Evolutionary conservation across 2,329 filamentous ascomycete genomes (phyloP), one percentile per base, ranked within the genome.

Genomic region (Blastomyces silverae): DNA sequence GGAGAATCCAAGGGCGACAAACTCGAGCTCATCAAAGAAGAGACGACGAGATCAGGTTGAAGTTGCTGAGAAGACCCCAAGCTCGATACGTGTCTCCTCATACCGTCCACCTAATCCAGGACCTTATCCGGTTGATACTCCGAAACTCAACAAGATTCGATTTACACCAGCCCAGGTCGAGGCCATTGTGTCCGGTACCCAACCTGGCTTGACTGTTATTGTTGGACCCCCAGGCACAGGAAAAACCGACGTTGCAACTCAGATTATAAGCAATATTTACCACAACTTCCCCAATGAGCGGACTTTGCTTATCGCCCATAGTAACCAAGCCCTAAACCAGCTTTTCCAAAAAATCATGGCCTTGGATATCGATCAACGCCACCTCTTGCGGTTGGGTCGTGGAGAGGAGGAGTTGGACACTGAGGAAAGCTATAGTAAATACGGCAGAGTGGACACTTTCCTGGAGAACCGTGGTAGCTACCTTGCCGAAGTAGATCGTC

Each of bases 191-290:
- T 97, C 93, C 52, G 94, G 94, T 25, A 92, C 91, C 7, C 95
- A 99, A 72, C 93, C 94, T 46, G 94, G 95, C 25, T 82, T 99
- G 62, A 97, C 93, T 0, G 85, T 99, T 59, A 89, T 99, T 70
- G 91, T 99, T 67, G 94, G 94, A 0, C 94, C 94, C 63, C 94
- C 94, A 8, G 94, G 94, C 64, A 99, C 94, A 7, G 94, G 95
- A 67, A 99, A 99, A 81, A 99, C 94, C n/a, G 94, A 99, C 77
- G 94, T 99, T 63, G 92, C 92, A 59, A 97, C 93, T 4, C 94
- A 99, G 76, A 95, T 97, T 74, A 99, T 99, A 79, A 97, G 91
- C 80, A 97, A 97, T 76, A 89, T 99, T 70, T 99, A 99, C 74
- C 93, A 97, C 80, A 96, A 97, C 78, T 99, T 97, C 74, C 92